Conservation (phyloP, 495 filamentous ascomycete species). For the Penicillium diatomitis region DNA sequence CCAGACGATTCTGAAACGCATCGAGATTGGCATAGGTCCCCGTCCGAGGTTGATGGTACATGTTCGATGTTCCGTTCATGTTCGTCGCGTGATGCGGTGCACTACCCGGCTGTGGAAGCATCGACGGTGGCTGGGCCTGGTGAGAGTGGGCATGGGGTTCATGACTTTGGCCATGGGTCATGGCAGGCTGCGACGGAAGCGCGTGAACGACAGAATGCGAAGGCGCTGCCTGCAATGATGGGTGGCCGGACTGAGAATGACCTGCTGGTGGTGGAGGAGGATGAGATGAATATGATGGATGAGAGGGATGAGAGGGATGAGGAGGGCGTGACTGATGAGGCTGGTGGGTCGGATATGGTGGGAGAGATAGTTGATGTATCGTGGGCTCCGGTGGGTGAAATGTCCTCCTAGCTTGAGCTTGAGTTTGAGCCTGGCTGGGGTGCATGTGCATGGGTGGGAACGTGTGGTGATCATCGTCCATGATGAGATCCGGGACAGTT, state of each 20-base stretch:
- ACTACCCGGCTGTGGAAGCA: not conserved
- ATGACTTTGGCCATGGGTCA: not conserved
- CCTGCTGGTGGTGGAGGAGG: not conserved
- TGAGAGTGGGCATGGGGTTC: not conserved
- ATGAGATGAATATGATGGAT: not conserved
- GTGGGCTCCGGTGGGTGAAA: conserved; percentile 4
- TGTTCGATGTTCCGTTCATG: conserved; percentile 6
- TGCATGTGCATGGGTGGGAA: conserved; percentile 11
- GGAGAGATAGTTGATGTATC: not conserved
- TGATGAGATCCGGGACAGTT: conserved; percentile 16
- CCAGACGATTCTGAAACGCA: conserved; percentile 15
- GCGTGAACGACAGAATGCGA: not conserved
- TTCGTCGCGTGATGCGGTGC: conserved; percentile 1
- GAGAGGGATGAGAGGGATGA: not conserved
- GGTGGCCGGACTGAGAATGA: not conserved
- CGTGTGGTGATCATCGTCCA: conserved; percentile 11
- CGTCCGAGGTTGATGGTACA: conserved; percentile 1
- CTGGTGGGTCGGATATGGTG: not conserved
- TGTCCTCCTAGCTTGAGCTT: not conserved
- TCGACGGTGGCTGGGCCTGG: not conserved
- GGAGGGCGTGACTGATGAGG: not conserved
- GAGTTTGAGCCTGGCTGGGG: conserved; percentile 1
- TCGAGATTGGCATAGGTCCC: conserved; percentile 15
- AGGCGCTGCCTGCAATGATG: not conserved
- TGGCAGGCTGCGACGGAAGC: not conserved